phyloP scores from a whole-genome alignment of 2,329 filamentous ascomycete genomes.

The Pseudogymnoascus sp. region DNA sequence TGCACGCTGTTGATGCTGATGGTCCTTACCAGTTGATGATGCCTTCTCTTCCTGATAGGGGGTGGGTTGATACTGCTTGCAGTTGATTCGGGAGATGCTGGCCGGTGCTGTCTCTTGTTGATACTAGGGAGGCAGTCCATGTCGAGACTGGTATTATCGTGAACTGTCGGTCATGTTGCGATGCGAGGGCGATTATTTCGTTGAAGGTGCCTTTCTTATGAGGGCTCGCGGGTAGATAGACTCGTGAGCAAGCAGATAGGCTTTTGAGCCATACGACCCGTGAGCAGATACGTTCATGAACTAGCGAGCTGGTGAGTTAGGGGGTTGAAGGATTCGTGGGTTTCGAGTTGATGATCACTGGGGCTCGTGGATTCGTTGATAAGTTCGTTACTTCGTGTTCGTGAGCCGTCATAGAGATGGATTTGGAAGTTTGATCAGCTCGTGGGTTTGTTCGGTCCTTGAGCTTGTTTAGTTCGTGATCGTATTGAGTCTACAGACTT shows the following conservation, averaged over 20 bases:
- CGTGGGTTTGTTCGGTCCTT: background rate
- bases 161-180: background rate
- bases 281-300: background rate
- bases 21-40: background rate
- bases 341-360: too few relatives aligned
- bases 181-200: background rate
- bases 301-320: background rate
- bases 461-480: background rate
- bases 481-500: too few relatives aligned
- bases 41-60: background rate
- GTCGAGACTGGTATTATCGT: background rate
- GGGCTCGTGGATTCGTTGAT: background rate
- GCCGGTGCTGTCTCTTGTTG: background rate
- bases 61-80: background rate
- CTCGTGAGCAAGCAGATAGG: background rate
- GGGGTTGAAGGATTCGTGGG: background rate
- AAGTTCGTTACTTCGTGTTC: background rate
- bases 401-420: background rate
- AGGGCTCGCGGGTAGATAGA: background rate
- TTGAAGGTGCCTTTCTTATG: background rate
- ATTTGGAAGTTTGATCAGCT: background rate
- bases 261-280: too few relatives aligned
- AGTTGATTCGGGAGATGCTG: background rate
- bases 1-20: too few relatives aligned
- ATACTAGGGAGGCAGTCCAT: background rate